These are phyloP conservation scores for Decorospora gaudefroyi DNA, from an alignment of 2,329 filamentous ascomycete genomes.

Conservation along the genomic window DNA sequence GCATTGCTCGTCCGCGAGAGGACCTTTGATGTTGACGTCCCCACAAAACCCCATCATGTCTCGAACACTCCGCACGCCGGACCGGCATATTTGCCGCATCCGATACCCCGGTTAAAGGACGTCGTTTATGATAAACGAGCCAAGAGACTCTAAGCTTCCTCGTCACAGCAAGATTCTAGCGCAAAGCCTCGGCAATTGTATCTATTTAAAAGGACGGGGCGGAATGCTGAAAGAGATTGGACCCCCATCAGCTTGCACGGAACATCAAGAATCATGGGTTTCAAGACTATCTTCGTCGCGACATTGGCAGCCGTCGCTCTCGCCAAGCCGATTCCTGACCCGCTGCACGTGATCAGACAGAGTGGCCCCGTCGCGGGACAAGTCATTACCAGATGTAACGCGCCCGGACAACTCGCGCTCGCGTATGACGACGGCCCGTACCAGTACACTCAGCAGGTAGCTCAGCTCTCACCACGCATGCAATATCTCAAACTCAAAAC, in stretches of 20 bases:
- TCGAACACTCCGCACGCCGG: too few species aligned
- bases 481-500: too few species aligned
- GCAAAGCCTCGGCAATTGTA: too few species aligned
- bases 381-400: conserved; percentile 38
- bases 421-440: conserved; percentile 47
- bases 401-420: conserved; percentile 38
- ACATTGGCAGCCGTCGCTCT: conserved; percentile 26
- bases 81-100: conserved; percentile 10
- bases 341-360: conserved; percentile 34
- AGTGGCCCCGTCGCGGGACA: conserved; percentile 36
- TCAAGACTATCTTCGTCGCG: conserved; percentile 30
- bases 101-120: conserved; percentile 25
- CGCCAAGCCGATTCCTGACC: conserved; percentile 32
- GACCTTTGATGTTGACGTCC: too few species aligned
- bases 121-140: conserved; percentile 37
- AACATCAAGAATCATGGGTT: conserved; percentile 25
- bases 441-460: conserved; percentile 43
- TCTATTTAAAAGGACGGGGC: too few species aligned
- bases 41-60: too few species aligned
- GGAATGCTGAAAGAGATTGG: too few species aligned
- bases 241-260: too few species aligned
- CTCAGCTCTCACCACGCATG: too few species aligned
- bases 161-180: too few species aligned
- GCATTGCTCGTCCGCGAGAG: too few species aligned
- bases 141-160: conserved; percentile 31